Evolutionary conservation across 208 protist genomes (phyloP).

Genomic region (Crithidia bombi): DNA sequence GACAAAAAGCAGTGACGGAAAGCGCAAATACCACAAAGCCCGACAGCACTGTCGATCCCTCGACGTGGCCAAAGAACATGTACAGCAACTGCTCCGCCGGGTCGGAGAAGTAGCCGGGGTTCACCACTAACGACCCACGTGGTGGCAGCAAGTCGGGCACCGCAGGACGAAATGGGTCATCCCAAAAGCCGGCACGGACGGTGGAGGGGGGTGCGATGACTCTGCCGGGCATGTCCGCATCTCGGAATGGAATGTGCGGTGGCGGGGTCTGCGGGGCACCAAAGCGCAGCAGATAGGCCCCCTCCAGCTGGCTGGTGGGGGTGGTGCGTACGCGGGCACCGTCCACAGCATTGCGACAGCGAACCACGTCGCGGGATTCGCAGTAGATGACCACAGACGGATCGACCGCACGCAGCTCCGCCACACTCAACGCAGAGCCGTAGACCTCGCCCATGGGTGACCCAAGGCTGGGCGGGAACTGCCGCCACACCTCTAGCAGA

Average conservation of each 20-base stretch:
- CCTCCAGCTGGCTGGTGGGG: constrained; percentile 37
- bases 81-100: constrained; percentile 31
- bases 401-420: constrained; percentile 41
- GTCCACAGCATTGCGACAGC: constrained; percentile 40
- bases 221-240: constrained; percentile 9
- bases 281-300: constrained; percentile 26
- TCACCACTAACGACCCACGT: constrained; percentile 48
- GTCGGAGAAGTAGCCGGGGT: constrained; percentile 60
- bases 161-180: constrained; percentile 49
- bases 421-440: constrained; percentile 39
- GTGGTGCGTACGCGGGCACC: constrained; percentile 21
- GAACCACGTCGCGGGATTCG: constrained; percentile 25
- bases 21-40: constrained; percentile 23
- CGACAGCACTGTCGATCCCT: constrained; percentile 17
- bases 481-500: constrained; percentile 33
- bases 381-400: constrained; percentile 45
- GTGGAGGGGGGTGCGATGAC: constrained; percentile 25
- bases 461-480: neutral
- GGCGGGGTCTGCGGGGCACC: constrained; percentile 4
- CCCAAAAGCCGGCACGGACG: constrained; percentile 31
- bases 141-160: constrained; percentile 42
- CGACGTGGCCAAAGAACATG: constrained; percentile 33
- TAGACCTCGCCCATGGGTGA: constrained; percentile 59
- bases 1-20: constrained; percentile 7
- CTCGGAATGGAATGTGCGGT: constrained; percentile 5